phyloP scores from a whole-genome alignment of 768 basidiomycete genomes.

The Mycena sanguinolenta region DNA sequence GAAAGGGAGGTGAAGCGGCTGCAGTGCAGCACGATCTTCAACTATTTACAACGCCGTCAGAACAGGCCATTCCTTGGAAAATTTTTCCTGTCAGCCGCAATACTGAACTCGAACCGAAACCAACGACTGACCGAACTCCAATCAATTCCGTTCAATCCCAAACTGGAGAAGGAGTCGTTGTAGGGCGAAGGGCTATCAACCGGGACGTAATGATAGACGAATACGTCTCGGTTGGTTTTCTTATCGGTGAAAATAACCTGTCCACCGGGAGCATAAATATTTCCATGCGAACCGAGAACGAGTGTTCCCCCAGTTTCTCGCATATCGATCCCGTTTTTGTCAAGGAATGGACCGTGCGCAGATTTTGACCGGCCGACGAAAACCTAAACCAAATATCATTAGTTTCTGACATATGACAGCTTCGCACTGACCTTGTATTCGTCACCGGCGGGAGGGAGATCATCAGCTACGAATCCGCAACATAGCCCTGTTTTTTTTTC shows the following conservation, averaged over 20 bases:
- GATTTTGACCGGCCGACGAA: conserved; percentile 32
- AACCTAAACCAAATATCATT: conserved; percentile 2
- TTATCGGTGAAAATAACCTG: conserved; percentile 31
- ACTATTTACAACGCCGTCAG: conserved; percentile 9
- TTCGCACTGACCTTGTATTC: conserved; percentile 23
- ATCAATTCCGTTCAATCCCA: conserved; percentile 34
- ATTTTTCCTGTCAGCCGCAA: background rate
- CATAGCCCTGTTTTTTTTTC: conserved; percentile 18
- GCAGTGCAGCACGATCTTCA: no score
- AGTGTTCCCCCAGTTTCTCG: conserved; percentile 28
- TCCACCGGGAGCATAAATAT: conserved; percentile 33
- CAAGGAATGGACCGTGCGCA: conserved; percentile 29
- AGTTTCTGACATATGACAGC: background rate
- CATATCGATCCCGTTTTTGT: conserved; percentile 27
- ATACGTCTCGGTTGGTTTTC: conserved; percentile 22
- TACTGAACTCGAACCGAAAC: background rate
- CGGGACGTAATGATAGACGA: conserved; percentile 34
- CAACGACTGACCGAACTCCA: conserved; percentile 28
- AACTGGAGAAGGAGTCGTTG: conserved; percentile 30
- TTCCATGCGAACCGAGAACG: conserved; percentile 31
- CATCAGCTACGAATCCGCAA: conserved; percentile 28
- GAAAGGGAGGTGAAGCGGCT: no score
- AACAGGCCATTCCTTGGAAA: conserved; percentile 20
- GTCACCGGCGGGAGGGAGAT: conserved; percentile 26
- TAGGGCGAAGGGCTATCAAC: conserved; percentile 28